Base-by-base conservation (phyloP, 225 moss, liverwort and hornwort genomes). In the Sphagnum contortum region DNA sequence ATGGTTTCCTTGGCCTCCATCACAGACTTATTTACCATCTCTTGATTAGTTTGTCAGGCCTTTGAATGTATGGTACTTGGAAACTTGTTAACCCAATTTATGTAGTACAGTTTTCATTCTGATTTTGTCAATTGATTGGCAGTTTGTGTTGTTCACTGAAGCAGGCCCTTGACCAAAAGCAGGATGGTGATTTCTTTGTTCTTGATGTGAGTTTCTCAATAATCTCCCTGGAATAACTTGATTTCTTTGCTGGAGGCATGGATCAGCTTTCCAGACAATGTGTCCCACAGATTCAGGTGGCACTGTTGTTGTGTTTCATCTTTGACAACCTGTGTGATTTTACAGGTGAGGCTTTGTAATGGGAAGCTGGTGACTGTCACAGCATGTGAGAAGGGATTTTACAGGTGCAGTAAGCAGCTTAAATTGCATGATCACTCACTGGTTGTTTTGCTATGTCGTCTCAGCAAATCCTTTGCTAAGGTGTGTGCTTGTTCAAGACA, bases 381-480 rank as follows among this genome's bases (percentile, higher is more conserved):
- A 50, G 80, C 66, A 48, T 75, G 71, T 64, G 73, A 73, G 73
- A 75, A 67, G 61, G 86, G 86, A 12, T 86, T 83, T 45, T 76
- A 69, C 48, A 80, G 86, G 69, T 79, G 77, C 51, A 69, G 70
- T 73, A 86, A 86, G 64, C 75, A 86, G 55, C 77, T 83, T 61
- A 47, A n/a, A n/a, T n/a, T 77, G 11, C 71, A 71, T 7, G 82
- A 77, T 57, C 83, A 83, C 66, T 73, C 80, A 48, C 72, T 86
- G 71, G 86, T 86, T 59, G 75, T 69, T 50, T 51, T 86, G 44
- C 80, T 86, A 55, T 82, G 83, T 13, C 72, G 57, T 47, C 68
- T 86, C 61, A 86, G 83, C 73, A 86, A 80, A 77, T 82, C 86
- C n/a, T 86, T 83, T 60, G 77, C 73, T 9, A 83, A 80, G 86